Conservation (phyloP, 305 asterid species). For the Fraxinus angustifolia region DNA sequence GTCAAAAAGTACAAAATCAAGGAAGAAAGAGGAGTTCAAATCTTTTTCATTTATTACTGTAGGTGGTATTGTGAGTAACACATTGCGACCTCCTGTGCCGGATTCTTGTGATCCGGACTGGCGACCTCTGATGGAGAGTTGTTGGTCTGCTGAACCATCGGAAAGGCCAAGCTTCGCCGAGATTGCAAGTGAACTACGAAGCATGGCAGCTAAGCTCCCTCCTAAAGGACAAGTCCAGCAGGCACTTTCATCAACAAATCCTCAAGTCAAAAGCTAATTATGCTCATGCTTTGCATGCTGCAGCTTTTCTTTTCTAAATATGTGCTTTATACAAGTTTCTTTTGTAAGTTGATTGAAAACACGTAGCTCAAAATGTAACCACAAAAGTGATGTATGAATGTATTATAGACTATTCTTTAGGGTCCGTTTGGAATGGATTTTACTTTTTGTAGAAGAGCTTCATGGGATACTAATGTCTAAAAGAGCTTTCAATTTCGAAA, state of each 20-base stretch:
- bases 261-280: slow-evolving; percentile 42
- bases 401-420: background rate
- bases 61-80: slow-evolving; percentile 98
- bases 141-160: slow-evolving; percentile 89
- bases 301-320: background rate
- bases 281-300: background rate
- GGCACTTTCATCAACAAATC: slow-evolving; percentile 23
- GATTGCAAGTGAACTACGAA: slow-evolving; percentile 65
- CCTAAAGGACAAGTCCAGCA: slow-evolving; percentile 48
- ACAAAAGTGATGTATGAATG: slow-evolving; percentile 10
- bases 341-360: slow-evolving; percentile 1
- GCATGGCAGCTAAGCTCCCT: slow-evolving; percentile 65
- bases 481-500: background rate
- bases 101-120: slow-evolving; percentile 76
- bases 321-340: background rate
- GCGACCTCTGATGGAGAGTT: slow-evolving; percentile 83
- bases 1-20: too few species aligned
- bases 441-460: too few species aligned
- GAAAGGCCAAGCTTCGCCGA: slow-evolving; percentile 83
- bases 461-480: too few species aligned
- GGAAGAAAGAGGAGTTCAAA: background rate
- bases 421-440: too few species aligned
- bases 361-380: slow-evolving; percentile 8
- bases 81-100: slow-evolving; percentile 83
- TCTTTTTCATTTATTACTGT: background rate